These are phyloP conservation scores for Pterulicium gracile DNA, from an alignment of 1,284 basidiomycete species.

Conservation along the genomic window DNA sequence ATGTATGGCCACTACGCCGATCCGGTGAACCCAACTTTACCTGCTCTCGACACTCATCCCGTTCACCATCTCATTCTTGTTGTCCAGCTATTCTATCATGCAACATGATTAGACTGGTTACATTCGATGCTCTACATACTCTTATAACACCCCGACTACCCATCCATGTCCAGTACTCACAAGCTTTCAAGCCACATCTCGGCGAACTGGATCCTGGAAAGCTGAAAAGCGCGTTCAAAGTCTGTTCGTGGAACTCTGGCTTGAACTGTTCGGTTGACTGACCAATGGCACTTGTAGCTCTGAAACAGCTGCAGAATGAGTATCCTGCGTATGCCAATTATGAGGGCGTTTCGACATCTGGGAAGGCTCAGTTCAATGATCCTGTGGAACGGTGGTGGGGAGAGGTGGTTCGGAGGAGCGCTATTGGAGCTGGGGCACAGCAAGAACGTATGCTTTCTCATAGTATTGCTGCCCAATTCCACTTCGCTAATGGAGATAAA, in stretches of 20 bases:
- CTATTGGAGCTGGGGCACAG: slow-evolving; percentile 60
- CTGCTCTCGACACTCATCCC: background rate
- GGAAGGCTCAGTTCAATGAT: slow-evolving; percentile 19
- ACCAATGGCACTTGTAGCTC: slow-evolving; percentile 29
- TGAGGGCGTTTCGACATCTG: background rate
- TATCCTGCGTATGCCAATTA: slow-evolving; percentile 39
- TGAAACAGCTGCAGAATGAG: slow-evolving; percentile 47
- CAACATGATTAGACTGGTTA: slow-evolving; percentile 44
- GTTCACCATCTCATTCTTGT: background rate
- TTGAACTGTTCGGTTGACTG: background rate
- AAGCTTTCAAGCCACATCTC: slow-evolving; percentile 51
- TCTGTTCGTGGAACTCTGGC: slow-evolving; percentile 26
- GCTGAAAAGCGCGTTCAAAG: slow-evolving; percentile 56
- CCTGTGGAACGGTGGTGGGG: slow-evolving; percentile 39
- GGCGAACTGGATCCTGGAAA: slow-evolving; percentile 41
- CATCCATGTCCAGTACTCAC: slow-evolving; percentile 58
- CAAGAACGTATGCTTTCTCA: slow-evolving; percentile 32
- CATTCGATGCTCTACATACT: slow-evolving; percentile 66
- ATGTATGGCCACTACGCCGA: background rate
- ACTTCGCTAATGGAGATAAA: too few species aligned
- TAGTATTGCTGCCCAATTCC: too few species aligned
- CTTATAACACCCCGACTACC: slow-evolving; percentile 53
- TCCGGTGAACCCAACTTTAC: background rate
- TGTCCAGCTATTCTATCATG: too few species aligned
- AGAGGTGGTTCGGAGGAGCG: slow-evolving; percentile 61